Evolutionary conservation across 192 early-diverging fungal species (phyloP).

Genomic region (Irineochytrium annulatum): DNA sequence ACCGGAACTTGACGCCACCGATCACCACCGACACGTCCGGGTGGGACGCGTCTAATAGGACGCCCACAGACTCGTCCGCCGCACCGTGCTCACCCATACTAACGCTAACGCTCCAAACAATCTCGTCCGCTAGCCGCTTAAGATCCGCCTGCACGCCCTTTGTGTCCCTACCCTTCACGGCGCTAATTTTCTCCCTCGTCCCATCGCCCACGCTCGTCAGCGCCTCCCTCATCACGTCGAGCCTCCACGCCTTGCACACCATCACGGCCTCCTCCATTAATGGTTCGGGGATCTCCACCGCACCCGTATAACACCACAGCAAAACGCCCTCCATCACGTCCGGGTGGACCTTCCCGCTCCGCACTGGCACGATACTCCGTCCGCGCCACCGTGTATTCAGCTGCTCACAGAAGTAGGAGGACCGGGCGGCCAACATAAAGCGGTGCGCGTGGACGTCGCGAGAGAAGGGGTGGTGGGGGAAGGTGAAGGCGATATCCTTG

Average conservation of each 20-base stretch:
- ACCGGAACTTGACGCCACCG: conserved; percentile 29
- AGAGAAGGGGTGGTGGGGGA: not conserved
- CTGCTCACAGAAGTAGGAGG: conserved; percentile 27
- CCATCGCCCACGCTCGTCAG: no score
- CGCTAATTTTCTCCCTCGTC: no score
- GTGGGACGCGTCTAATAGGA: conserved; percentile 10
- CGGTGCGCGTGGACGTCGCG: conserved; percentile 38
- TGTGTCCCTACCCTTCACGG: no score
- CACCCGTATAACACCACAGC: conserved; percentile 43
- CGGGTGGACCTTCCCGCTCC: conserved; percentile 24
- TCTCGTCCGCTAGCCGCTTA: not conserved
- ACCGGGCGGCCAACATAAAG: conserved; percentile 37
- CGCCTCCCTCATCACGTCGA: conserved; percentile 21
- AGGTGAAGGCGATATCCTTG: conserved; percentile 6
- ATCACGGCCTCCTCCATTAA: conserved; percentile 20
- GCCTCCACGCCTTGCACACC: conserved; percentile 24
- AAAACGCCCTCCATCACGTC: conserved; percentile 31
- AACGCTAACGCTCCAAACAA: no score
- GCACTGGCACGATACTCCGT: conserved; percentile 12
- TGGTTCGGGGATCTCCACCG: conserved; percentile 15
- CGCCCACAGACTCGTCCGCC: not conserved
- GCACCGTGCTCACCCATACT: not conserved
- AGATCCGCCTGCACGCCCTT: conserved; percentile 27
- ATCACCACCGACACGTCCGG: conserved; percentile 40
- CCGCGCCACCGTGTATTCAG: conserved; percentile 27